Evolutionary conservation across 495 filamentous ascomycete species (phyloP).

Genomic region (Copromyces sp.): DNA sequence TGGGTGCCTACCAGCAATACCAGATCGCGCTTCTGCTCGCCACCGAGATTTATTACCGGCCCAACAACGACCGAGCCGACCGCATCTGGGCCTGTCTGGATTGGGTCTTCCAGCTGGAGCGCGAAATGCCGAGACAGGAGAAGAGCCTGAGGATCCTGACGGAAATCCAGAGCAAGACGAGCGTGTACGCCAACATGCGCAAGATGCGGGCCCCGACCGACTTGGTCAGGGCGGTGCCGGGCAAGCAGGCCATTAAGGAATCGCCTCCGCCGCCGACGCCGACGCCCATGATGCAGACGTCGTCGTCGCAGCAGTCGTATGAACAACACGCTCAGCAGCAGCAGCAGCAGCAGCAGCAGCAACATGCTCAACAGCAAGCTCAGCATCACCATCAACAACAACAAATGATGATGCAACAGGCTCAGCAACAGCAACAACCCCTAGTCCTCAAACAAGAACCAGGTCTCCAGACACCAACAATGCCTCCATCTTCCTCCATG

Average conservation of each 20-base stretch:
- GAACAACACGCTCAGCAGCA: slow-evolving; percentile 6
- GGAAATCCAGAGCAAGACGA: slow-evolving; percentile 32
- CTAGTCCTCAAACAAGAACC: slow-evolving; percentile 2
- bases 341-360: slow-evolving; percentile 12
- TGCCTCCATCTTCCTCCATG: background rate
- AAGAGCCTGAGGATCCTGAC: slow-evolving; percentile 31
- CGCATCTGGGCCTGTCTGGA: slow-evolving; percentile 62
- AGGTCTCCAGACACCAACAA: background rate
- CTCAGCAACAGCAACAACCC: background rate
- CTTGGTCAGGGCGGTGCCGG: slow-evolving; percentile 24
- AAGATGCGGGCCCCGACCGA: slow-evolving; percentile 36
- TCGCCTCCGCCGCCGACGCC: slow-evolving; percentile 12
- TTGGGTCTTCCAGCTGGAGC: slow-evolving; percentile 55
- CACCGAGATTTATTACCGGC: slow-evolving; percentile 46
- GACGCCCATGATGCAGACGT: background rate
- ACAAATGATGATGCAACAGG: background rate
- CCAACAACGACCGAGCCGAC: slow-evolving; percentile 42
- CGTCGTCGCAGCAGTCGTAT: background rate
- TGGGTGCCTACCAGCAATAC: slow-evolving; percentile 46
- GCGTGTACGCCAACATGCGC: slow-evolving; percentile 31
- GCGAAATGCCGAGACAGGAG: slow-evolving; percentile 29
- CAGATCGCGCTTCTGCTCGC: slow-evolving; percentile 44
- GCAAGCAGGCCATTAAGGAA: slow-evolving; percentile 29
- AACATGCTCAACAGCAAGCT: background rate
- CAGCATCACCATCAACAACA: slow-evolving; percentile 8